Evolutionary conservation across 306 rosid genomes (phyloP).

Genomic region (Lathyrus tuberosus): DNA sequence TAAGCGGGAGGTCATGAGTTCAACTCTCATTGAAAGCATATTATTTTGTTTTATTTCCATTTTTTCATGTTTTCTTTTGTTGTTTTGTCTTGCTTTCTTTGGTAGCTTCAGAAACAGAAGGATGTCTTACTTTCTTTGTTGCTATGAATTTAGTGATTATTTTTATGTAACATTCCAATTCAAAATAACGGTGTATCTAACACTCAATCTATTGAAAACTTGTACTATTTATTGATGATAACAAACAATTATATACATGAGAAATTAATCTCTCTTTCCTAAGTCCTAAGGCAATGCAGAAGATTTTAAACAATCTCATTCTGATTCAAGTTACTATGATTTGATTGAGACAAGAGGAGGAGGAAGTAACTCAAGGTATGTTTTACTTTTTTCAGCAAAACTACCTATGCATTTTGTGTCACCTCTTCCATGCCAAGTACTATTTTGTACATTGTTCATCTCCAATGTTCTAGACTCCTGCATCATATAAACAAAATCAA

Average conservation of each 20-base stretch:
- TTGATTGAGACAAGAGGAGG: conserved; percentile 58
- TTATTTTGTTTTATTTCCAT: neutral
- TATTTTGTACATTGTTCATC: conserved; percentile 88
- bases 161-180: neutral
- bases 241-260: conserved; percentile 23
- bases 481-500: conserved; percentile 9
- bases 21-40: conserved; percentile 71
- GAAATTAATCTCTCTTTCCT: conserved; percentile 25
- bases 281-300: neutral
- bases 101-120: too few relatives aligned
- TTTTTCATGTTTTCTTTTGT: neutral
- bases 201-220: neutral
- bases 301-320: too few relatives aligned
- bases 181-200: neutral
- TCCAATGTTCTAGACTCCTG: conserved; percentile 91
- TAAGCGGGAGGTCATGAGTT: conserved; percentile 90
- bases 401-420: conserved; percentile 74
- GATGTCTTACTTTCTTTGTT: neutral
- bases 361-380: conserved; percentile 58
- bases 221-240: conserved; percentile 9
- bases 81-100: neutral
- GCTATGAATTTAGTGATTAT: neutral
- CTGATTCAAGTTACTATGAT: neutral
- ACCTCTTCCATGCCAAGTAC: conserved; percentile 92
- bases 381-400: conserved; percentile 48